Evolutionary conservation across 1,284 basidiomycete species (phyloP).

Genomic region (Boletus holoroseus): DNA sequence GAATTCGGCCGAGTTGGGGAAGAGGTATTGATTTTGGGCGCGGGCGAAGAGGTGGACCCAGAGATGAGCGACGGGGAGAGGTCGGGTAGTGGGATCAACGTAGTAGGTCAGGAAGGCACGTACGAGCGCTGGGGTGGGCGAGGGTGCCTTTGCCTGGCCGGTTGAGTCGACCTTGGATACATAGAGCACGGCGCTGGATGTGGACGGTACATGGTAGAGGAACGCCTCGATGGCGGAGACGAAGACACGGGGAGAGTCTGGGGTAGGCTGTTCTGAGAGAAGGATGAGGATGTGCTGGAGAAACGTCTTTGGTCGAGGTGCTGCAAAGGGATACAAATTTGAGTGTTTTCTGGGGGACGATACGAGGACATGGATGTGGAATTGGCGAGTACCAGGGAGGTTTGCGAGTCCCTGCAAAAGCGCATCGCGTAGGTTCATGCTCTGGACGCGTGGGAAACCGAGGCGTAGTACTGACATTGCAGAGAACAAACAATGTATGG

Average conservation of each 20-base stretch:
- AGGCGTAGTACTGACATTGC: background rate
- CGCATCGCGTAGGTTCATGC: slow-evolving; percentile 54
- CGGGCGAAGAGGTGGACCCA: slow-evolving; percentile 91
- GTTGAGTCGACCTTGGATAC: slow-evolving; percentile 94
- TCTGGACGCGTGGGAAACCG: slow-evolving; percentile 23
- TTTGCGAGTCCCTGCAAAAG: slow-evolving; percentile 53
- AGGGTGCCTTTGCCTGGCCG: slow-evolving; percentile 59
- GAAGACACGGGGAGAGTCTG: slow-evolving; percentile 50
- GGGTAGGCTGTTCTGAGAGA: slow-evolving; percentile 53
- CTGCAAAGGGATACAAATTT: slow-evolving; percentile 71
- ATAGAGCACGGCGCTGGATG: slow-evolving; percentile 75
- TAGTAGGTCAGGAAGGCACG: slow-evolving; percentile 66
- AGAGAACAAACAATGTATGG: slow-evolving; percentile 3
- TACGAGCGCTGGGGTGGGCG: slow-evolving; percentile 67
- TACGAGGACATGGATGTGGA: slow-evolving; percentile 71
- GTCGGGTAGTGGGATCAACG: slow-evolving; percentile 59
- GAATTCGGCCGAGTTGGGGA: slow-evolving; percentile 83
- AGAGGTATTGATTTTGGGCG: slow-evolving; percentile 88
- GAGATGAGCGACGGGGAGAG: slow-evolving; percentile 49
- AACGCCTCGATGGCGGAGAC: slow-evolving; percentile 79
- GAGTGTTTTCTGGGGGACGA: slow-evolving; percentile 67
- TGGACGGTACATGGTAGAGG: slow-evolving; percentile 71
- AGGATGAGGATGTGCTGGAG: slow-evolving; percentile 74
- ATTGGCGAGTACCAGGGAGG: slow-evolving; percentile 60
- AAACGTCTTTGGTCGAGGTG: slow-evolving; percentile 56